These are phyloP conservation scores for Syncephalastrum sp. DNA, from an alignment of 371 early-diverging fungal species.

Conservation along the genomic window DNA sequence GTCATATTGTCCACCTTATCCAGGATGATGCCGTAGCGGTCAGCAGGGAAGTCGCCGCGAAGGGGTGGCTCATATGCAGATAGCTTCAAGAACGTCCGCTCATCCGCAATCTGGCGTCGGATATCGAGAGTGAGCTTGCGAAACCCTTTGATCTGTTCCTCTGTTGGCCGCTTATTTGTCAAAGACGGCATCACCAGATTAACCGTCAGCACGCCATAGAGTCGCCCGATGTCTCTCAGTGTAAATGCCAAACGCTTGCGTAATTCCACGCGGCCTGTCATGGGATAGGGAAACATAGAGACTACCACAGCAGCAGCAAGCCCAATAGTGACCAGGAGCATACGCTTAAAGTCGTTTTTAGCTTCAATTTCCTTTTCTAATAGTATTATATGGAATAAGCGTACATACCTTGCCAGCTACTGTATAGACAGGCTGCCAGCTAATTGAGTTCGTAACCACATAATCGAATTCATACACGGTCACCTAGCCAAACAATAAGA, in stretches of 20 bases:
- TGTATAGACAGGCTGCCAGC: constrained; percentile 29
- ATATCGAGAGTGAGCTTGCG: constrained; percentile 28
- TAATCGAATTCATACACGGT: constrained; percentile 32
- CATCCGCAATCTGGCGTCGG: constrained; percentile 39
- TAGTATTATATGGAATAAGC: not conserved
- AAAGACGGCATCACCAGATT: constrained; percentile 5
- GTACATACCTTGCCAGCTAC: constrained; percentile 45
- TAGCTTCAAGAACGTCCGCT: constrained; percentile 25
- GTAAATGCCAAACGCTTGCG: constrained; percentile 43
- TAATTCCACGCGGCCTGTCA: constrained; percentile 41
- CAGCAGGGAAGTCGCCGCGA: constrained; percentile 35
- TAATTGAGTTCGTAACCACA: not conserved
- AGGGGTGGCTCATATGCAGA: constrained; percentile 40
- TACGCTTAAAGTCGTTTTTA: constrained; percentile 22
- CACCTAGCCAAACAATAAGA: constrained; percentile 10
- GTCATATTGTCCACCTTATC: constrained; percentile 45
- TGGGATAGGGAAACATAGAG: constrained; percentile 34
- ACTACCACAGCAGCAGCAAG: constrained; percentile 35
- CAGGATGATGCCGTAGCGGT: constrained; percentile 25
- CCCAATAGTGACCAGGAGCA: constrained; percentile 38
- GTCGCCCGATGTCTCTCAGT: constrained; percentile 33
- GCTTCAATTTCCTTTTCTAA: not conserved
- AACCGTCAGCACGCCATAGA: constrained; percentile 34
- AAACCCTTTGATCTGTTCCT: constrained; percentile 24
- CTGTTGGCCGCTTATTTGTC: not conserved